These are phyloP conservation scores for Lasiosphaeria ovina DNA, from an alignment of 495 filamentous ascomycete species.

Conservation along the genomic window DNA sequence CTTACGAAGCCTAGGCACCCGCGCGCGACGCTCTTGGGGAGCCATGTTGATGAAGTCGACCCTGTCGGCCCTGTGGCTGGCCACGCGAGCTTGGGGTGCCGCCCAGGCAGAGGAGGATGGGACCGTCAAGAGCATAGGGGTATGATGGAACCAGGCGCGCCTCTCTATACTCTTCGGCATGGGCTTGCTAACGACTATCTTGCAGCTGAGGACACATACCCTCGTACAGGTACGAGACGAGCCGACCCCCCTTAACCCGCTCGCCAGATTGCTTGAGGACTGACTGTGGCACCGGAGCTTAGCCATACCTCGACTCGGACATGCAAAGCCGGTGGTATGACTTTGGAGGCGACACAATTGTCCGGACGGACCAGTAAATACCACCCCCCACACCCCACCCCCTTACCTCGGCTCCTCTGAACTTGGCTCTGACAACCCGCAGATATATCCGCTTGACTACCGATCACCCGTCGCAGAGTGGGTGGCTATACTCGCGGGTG, in stretches of 20 bases:
- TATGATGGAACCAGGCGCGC: slow-evolving; percentile 28
- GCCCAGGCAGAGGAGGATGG: slow-evolving; percentile 43
- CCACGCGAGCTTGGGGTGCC: slow-evolving; percentile 47
- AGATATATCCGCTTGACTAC: slow-evolving; percentile 92
- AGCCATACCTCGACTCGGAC: slow-evolving; percentile 97
- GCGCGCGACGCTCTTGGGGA: background rate
- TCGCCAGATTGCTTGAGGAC: slow-evolving; percentile 6
- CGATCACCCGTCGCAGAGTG: slow-evolving; percentile 82
- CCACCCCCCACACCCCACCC: background rate
- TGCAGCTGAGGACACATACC: slow-evolving; percentile 74
- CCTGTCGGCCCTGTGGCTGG: slow-evolving; percentile 56
- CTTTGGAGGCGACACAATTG: slow-evolving; percentile 93
- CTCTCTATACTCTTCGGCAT: background rate
- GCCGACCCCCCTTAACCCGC: slow-evolving; percentile 20
- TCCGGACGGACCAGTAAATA: slow-evolving; percentile 84
- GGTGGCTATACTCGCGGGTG: slow-evolving; percentile 91
- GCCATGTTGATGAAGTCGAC: slow-evolving; percentile 48
- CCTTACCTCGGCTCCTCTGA: background rate
- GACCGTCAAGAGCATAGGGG: slow-evolving; percentile 56
- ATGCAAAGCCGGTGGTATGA: slow-evolving; percentile 99
- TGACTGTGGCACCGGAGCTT: slow-evolving; percentile 2
- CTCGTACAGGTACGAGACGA: slow-evolving; percentile 52
- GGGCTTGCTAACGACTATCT: slow-evolving; percentile 10
- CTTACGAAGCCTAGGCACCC: background rate
- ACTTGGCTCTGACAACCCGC: slow-evolving; percentile 11